These are phyloP conservation scores for Thalassia testudinum DNA, from an alignment of 116 monocot genomes.

Conservation along the genomic window DNA sequence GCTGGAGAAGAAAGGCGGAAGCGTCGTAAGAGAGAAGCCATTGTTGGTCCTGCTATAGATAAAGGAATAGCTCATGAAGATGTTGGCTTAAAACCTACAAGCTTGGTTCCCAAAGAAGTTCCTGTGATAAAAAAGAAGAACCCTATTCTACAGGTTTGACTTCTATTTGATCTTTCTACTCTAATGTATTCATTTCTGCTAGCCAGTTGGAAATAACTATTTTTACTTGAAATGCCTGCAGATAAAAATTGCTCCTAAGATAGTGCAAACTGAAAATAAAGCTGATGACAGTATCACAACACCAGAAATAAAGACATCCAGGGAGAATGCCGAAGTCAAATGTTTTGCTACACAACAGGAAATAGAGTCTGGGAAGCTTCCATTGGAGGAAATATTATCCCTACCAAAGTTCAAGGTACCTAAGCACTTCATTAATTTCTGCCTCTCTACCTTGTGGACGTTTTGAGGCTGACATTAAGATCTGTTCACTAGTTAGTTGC, in stretches of 20 bases:
- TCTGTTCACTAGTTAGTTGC: too few species aligned
- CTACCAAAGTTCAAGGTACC: constrained; percentile 96
- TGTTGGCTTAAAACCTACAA: constrained; percentile 67
- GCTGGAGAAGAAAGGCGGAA: constrained; percentile 25
- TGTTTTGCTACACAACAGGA: constrained; percentile 52
- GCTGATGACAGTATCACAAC: constrained; percentile 14
- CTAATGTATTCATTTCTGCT: neutral
- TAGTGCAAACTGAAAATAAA: constrained; percentile 24
- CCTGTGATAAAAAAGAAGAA: constrained; percentile 91
- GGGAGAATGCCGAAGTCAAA: constrained; percentile 23
- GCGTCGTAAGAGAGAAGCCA: constrained; percentile 46
- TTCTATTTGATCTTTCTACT: neutral
- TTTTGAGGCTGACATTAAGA: neutral
- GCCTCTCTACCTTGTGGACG: neutral
- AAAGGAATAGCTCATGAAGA: constrained; percentile 77
- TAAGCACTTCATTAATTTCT: neutral
- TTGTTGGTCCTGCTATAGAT: constrained; percentile 82
- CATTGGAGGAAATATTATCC: constrained; percentile 76
- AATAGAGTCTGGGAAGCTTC: constrained; percentile 60
- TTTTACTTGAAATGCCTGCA: constrained; percentile 8
- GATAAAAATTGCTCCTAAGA: constrained; percentile 81
- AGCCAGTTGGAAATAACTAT: neutral
- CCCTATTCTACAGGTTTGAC: constrained; percentile 55
- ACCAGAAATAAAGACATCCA: constrained; percentile 8
- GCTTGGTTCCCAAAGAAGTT: constrained; percentile 81